A percentile compares a stretch with the other conserved stretches of the same genome.
These are phyloP conservation scores for Aquilaria malaccensis DNA, from an alignment of 345 rosid genomes.

Conservation along the genomic window DNA sequence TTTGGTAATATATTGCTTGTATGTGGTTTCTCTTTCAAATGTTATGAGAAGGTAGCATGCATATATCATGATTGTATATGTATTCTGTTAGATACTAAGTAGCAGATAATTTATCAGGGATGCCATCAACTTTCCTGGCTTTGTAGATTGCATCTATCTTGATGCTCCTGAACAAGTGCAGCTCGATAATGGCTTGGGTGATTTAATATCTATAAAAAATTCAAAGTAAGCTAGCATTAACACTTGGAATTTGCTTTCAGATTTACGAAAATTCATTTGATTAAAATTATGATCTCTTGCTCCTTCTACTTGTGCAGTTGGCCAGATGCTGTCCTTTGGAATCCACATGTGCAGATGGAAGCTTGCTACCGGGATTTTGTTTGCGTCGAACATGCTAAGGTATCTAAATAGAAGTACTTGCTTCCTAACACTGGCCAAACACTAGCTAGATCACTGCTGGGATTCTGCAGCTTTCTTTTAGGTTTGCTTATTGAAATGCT, in stretches of 20 bases:
- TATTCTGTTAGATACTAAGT: no score
- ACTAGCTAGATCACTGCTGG: slow-evolving; percentile 4
- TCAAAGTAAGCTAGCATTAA: slow-evolving; percentile 44
- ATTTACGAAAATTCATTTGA: not conserved
- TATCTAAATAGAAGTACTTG: slow-evolving; percentile 17
- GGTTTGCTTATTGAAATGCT: not conserved
- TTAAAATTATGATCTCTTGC: not conserved
- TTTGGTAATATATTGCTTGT: no score
- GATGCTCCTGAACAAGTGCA: slow-evolving; percentile 53
- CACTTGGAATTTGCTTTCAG: slow-evolving; percentile 6
- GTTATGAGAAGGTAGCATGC: no score
- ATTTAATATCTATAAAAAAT: slow-evolving; percentile 46
- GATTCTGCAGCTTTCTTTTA: not conserved
- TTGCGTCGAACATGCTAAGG: slow-evolving; percentile 93
- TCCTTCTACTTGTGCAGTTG: slow-evolving; percentile 42
- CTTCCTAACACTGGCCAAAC: not conserved
- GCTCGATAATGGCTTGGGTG: slow-evolving; percentile 88
- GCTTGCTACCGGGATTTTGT: slow-evolving; percentile 88
- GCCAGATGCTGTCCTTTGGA: slow-evolving; percentile 94
- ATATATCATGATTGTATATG: no score
- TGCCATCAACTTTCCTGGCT: slow-evolving; percentile 71
- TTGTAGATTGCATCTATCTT: slow-evolving; percentile 83
- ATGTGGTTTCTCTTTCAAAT: no score
- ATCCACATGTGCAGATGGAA: slow-evolving; percentile 90
- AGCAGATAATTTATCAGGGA: slow-evolving; percentile 39